A percentile compares a stretch with the other conserved stretches of the same genome.
Evolutionary conservation across 176 grass and related monocot species (phyloP).

Genomic region (Aegilops umbellulata): DNA sequence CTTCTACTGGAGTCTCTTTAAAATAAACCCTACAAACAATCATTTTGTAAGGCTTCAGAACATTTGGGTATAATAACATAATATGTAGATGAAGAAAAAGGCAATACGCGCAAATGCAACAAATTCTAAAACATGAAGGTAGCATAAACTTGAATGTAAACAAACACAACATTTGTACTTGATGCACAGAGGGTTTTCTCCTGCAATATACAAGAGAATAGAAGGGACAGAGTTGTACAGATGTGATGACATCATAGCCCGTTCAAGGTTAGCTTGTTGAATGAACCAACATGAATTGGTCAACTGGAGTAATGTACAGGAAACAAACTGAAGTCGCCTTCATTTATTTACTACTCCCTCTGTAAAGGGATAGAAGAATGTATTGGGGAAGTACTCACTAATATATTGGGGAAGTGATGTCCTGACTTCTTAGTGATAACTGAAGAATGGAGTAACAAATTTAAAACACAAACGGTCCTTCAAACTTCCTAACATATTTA

Average conservation of each 20-base stretch:
- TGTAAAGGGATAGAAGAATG: no score
- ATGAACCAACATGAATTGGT: background rate
- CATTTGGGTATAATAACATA: background rate
- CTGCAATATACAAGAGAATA: background rate
- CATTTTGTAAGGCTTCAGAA: background rate
- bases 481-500: background rate
- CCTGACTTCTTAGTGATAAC: background rate
- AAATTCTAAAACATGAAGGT: background rate
- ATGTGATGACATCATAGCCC: background rate
- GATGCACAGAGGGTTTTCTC: background rate
- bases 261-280: slow-evolving; percentile 4
- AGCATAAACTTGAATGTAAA: background rate
- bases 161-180: background rate
- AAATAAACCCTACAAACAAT: slow-evolving; percentile 54
- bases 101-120: background rate
- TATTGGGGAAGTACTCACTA: background rate
- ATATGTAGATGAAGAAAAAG: background rate
- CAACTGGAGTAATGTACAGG: background rate
- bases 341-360: background rate
- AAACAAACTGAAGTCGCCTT: background rate
- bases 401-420: background rate
- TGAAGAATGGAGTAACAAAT: background rate
- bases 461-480: background rate
- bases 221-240: background rate
- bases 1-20: slow-evolving; percentile 18